Base-by-base conservation (phyloP, 2,329 filamentous ascomycete genomes). In the Trematosphaeria pertusa region DNA sequence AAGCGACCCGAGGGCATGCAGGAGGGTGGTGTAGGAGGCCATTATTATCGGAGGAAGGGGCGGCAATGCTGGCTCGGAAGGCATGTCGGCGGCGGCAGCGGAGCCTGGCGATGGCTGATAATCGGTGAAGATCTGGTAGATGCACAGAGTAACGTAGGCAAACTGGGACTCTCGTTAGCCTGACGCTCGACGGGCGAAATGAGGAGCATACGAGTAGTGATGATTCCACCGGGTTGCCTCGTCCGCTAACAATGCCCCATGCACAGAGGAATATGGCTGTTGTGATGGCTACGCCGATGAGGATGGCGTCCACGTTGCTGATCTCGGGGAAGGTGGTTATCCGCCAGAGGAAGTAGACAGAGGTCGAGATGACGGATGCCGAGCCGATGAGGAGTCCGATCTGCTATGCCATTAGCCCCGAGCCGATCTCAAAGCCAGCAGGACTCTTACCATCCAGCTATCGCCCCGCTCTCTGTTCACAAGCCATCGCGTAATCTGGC, bases 51-150 rank as follows among this genome's bases (percentile, higher is more conserved):
- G 94, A 11, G 94, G 94, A 33, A 99, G 80, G n/a, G 94, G 94
- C 30, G 94, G 94, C 52, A 97, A 94, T 19, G 96, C 92, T n/a
- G 89, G 86, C 50, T 95, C 88, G 11, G 82, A 67, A 11, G 81
- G 75, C 12, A 75, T 74, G 36, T 80, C 80, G 3, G 79, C 73
- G 12, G 72, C 70, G 21, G 84, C 81, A 22, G 81, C 77, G 20
- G 81, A 67, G 28, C 61, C 78, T 11, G 73, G 85, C 4, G 89
- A 92, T 3, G 94, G 91, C 59, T 93, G 85, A 74, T 97, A 97
- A 74, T 99, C 94, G 63, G 94, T 99, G 73, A 97, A 97, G 72
- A 97, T 97, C 73, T 99, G 94, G 76, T 97, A 99, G 67, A 97
- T 89, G 77, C 93, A 97, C 53, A 99, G 86, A n/a, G 96, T 94